Evolutionary conservation across 805 yeast species (phyloP), one percentile per base, ranked within the genome.

Genomic region (Cyberlindnera veronae): DNA sequence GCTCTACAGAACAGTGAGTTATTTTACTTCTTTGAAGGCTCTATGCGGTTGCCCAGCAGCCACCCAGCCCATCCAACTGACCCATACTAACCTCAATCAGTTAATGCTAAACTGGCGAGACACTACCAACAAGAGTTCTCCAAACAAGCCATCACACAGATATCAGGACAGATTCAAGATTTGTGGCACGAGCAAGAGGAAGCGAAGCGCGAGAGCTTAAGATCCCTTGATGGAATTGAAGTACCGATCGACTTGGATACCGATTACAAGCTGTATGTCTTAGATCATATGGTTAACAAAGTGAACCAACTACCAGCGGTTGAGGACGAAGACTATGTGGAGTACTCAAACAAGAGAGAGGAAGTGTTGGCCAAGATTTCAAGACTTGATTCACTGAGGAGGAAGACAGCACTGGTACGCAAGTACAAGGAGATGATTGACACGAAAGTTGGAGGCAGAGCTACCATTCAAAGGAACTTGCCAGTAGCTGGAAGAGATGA

Each of bases 61-160:
- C 14, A 8, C 9, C 23, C 19, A 16, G 6, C 23, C 15, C 11
- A 21, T 12, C 10, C 3, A 15, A 38, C 8, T 13, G n/a, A 38
- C 34, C 18, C 22, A 23, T 39, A 36, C 36, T 36, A 26, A 17
- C 16, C 22, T 6, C 22, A 17, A 18, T n/a, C 31, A 54, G 58
- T 44, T 2, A 52, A 54, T 15, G 10, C 41, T 2, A 41, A 32
- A n/a, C 19, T 50, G 1, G 10, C 34, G 1, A 28, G 32, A 1
- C 42, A 46, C 4, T 38, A 42, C 31, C 46, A 42, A 8, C 31
- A 26, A 20, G 39, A 32, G 17, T 53, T 39, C 38, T 53, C 60
- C 8, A 41, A 42, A 17, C 58, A 57, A 32, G 44, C 61, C 6
- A 40, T 50, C 10, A 42, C 40, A 15, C 51, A 54, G 24, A 34